Evolutionary conservation across 1,139 yeast species (phyloP), one percentile per base, ranked within the genome.

Genomic region (Debaryomycetaceae sp.): DNA sequence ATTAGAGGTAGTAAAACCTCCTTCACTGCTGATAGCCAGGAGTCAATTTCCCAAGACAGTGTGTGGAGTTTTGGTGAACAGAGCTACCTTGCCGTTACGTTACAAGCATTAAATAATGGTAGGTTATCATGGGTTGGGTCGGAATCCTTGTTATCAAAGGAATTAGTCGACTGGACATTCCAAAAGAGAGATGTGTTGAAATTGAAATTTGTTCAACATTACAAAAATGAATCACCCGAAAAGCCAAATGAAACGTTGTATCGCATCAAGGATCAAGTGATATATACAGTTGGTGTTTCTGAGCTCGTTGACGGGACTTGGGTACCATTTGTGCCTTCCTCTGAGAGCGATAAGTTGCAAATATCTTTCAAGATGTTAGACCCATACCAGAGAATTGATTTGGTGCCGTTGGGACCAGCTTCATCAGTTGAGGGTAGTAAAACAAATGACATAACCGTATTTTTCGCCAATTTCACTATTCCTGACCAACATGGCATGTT

Each of bases 401-500:
- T 86, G 60, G 51, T 61, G 35, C 70, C 77, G 20, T 62, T 68
- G 44, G 78, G 78, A n/a, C 66, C 69, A 11, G 68, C 57, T 39
- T 65, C 68, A 43, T 63, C 67, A 22, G 74, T 76, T 29, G 60
- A 69, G 33, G 49, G 44, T 37, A 42, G 53, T 38, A 57, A 56
- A 11, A 52, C 78, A 3, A 69, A 71, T 24, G 76, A 76, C 41
- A 52, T 69, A 23, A 66, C 51, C 49, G 61, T 62, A 27, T 74
- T 69, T 55, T 63, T 45, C 46, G 68, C 63, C 38, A 63, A 68
- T 48, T 89, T 95, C 66, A 77, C 78, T 44, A 68, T 90, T 41
- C 99, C 99, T 22, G 98, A 93, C 64, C 97, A 91, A 60, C 96
- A 93, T 62, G 99, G 99, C 46, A 87, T 93, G 80, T 95, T 90